Evolutionary conservation across 495 filamentous ascomycete genomes (phyloP), one percentile per base, ranked within the genome.

Genomic region (Geoglossum glabrum): DNA sequence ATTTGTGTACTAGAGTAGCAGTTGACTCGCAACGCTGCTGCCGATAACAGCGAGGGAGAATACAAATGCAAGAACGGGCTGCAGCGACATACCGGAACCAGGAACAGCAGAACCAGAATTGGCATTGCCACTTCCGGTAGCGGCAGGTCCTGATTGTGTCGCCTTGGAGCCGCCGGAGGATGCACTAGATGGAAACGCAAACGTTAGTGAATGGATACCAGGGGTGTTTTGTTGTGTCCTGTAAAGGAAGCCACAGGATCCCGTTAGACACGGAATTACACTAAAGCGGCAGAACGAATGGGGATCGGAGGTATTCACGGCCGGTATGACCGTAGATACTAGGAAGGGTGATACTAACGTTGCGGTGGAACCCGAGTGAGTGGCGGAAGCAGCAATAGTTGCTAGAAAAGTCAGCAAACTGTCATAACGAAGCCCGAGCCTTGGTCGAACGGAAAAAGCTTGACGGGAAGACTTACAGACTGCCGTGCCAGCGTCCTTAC

Each of bases 11-110:
- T 52, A 52, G 49, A 30, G 11, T 4, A 52, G 49, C 25, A 27
- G 49, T 30, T 52, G 49, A 52, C 49, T 31, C 23, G 49, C 49
- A 52, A 52, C 49, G 49, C 49, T 31, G 49, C 8, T 52, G 49
- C 49, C 49, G 25, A 52, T 31, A 52, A 52, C 11, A 28, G 49
- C 49, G 49, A 52, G 17, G 23, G 49, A 52, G 26, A 21, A 31
- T 52, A 52, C 49, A 52, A 52, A 17, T 31, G 26, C 49, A 31
- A 52, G 49, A 17, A 19, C 49, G 49, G 49, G 49, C 49, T 52
- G 23, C 49, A 52, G 49, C 26, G 49, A 52, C 49, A 31, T 52
- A 52, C 49, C 49, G 30, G 49, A 52, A 1, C 49, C 49, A 31
- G 25, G 23, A 27, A 13, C 15, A 13, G 23, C 23, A 17, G 49